Percentiles rank a stretch among this genome's conserved stretches.
These are phyloP conservation scores for Chlamydomonas asymmetrica DNA, from an alignment of 139 green algal genomes.

Conservation along the genomic window DNA sequence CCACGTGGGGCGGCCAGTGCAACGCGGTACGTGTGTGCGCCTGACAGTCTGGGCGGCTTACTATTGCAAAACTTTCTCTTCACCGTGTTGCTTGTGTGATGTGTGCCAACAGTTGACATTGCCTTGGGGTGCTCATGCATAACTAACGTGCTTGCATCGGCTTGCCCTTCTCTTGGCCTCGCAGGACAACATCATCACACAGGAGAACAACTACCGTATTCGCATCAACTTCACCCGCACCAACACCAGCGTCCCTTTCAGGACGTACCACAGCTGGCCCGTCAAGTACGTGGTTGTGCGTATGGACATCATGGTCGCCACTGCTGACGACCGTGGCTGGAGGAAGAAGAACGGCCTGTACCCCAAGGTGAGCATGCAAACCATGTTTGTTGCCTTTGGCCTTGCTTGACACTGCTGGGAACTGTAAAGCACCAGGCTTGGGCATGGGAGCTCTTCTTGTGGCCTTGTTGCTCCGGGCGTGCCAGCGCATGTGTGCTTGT, in stretches of 20 bases:
- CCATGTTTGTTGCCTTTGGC: not conserved
- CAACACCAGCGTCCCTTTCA: slow-evolving; percentile 3
- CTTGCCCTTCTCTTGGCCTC: not conserved
- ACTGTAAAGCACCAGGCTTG: not conserved
- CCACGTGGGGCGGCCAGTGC: not conserved
- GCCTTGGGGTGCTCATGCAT: too few species aligned
- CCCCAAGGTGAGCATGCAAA: slow-evolving; percentile 28
- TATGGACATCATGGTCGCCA: slow-evolving; percentile 12
- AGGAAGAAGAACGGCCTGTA: slow-evolving; percentile 47
- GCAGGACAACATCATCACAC: not conserved
- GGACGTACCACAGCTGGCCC: slow-evolving; percentile 10
- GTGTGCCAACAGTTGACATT: too few species aligned
- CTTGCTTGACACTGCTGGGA: not conserved
- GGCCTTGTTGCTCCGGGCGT: not conserved
- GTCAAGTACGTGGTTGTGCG: slow-evolving; percentile 3
- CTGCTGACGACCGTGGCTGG: slow-evolving; percentile 31
- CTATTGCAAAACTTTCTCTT: too few species aligned
- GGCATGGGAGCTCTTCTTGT: not conserved
- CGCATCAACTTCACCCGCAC: not conserved
- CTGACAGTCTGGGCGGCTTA: too few species aligned
- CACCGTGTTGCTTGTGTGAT: too few species aligned
- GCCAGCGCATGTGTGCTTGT: not conserved
- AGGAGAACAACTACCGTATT: too few species aligned
- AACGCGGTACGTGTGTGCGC: too few species aligned
- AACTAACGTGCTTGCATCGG: too few species aligned